Conservation (phyloP, 495 filamentous ascomycete species). For the Hypoxylon fragiforme region DNA sequence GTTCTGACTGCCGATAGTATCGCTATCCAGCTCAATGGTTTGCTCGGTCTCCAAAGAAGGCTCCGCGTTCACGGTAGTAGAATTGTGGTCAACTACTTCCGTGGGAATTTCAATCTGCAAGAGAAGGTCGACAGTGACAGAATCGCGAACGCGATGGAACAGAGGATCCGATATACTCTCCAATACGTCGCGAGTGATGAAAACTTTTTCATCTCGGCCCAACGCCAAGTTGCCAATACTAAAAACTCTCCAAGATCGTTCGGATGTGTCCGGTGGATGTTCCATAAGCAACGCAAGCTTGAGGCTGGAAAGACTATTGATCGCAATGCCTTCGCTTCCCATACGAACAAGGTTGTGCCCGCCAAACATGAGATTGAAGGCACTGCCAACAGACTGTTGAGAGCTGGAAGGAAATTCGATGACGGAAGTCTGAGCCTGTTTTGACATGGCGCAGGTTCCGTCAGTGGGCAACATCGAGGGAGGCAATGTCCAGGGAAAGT, state of each 20-base stretch:
- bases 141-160: constrained; percentile 77
- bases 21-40: constrained; percentile 45
- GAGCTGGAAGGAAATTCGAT: constrained; percentile 78
- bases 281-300: constrained; percentile 81
- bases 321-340: constrained; percentile 67
- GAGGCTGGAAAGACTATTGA: constrained; percentile 77
- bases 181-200: constrained; percentile 74
- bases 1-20: constrained; percentile 29
- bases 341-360: constrained; percentile 52
- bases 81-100: constrained; percentile 25
- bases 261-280: constrained; percentile 41
- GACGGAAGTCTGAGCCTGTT: constrained; percentile 62
- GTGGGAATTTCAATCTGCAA: constrained; percentile 31
- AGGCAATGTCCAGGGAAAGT: constrained; percentile 92
- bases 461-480: constrained; percentile 70
- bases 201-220: constrained; percentile 88
- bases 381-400: constrained; percentile 55
- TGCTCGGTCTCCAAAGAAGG: constrained; percentile 10
- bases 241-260: constrained; percentile 65
- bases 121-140: constrained; percentile 68
- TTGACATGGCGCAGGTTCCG: constrained; percentile 64
- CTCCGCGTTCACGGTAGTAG: constrained; percentile 26
- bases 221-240: constrained; percentile 79
- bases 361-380: constrained; percentile 60
- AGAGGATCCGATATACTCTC: constrained; percentile 78